Evolutionary conservation across 352 stramenopile genomes (phyloP).

Genomic region (Vaucheria bursata): DNA sequence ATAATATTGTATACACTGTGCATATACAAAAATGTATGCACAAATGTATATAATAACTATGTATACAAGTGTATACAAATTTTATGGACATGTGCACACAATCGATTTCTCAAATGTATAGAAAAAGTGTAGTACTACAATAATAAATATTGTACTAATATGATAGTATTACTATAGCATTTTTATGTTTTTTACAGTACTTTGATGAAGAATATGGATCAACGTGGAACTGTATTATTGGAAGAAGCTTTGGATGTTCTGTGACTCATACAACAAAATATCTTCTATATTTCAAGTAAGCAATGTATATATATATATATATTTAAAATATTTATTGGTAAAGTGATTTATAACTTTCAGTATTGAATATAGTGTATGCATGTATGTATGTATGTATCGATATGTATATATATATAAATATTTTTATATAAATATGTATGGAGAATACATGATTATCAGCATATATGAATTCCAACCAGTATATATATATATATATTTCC

Average conservation of each 20-base stretch:
- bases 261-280: constrained; percentile 78
- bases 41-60: background rate
- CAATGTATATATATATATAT: background rate
- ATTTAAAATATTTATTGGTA: no score
- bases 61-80: background rate
- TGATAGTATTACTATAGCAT: background rate
- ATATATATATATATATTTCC: no score
- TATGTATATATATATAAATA: no score
- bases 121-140: background rate
- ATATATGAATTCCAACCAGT: no score
- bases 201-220: constrained; percentile 71
- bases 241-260: constrained; percentile 74
- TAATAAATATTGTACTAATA: background rate
- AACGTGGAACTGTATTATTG: constrained; percentile 77
- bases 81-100: background rate
- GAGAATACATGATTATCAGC: no score
- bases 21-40: background rate
- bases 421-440: no score
- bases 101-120: background rate
- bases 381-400: no score
- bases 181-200: constrained; percentile 6
- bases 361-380: no score
- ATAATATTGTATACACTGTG: background rate
- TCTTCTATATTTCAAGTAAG: constrained; percentile 69
- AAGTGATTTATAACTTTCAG: no score